Evolutionary conservation across 345 rosid species (phyloP).

Genomic region (Euphorbia lathyris): DNA sequence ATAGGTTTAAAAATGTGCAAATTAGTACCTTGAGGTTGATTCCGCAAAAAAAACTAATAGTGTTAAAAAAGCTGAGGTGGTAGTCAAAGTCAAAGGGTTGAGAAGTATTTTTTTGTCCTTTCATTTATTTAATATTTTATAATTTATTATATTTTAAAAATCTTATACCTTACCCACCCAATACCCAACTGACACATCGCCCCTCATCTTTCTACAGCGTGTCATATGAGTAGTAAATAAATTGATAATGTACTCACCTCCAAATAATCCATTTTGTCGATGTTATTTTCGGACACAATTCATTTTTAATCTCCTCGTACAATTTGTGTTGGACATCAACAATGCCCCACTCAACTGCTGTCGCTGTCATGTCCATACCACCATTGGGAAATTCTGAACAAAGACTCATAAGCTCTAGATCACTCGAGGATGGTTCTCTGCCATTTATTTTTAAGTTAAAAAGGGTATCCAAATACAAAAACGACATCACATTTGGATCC

Average conservation of each 20-base stretch:
- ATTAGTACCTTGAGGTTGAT: no score
- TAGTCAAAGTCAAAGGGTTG: no score
- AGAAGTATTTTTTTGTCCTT: no score
- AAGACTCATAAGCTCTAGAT: constrained; percentile 71
- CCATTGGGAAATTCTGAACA: constrained; percentile 91
- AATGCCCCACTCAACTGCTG: constrained; percentile 88
- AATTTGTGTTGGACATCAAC: constrained; percentile 63
- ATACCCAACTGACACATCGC: no score
- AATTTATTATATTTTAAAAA: no score
- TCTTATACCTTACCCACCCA: no score
- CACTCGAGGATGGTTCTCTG: constrained; percentile 48
- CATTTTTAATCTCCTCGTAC: constrained; percentile 51
- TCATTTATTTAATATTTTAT: no score
- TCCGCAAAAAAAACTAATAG: no score
- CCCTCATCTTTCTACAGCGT: no score
- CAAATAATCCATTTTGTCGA: constrained; percentile 57
- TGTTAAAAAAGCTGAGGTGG: no score
- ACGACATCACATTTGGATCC: constrained; percentile 49
- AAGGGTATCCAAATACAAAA: constrained; percentile 80
- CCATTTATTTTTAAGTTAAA: constrained; percentile 58
- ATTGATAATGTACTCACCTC: constrained; percentile 36
- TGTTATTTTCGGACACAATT: constrained; percentile 58
- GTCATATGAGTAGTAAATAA: no score
- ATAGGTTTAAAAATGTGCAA: no score
- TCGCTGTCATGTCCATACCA: constrained; percentile 79